Conservation (phyloP, 257 asterid species). For the Cinchona pubescens region DNA sequence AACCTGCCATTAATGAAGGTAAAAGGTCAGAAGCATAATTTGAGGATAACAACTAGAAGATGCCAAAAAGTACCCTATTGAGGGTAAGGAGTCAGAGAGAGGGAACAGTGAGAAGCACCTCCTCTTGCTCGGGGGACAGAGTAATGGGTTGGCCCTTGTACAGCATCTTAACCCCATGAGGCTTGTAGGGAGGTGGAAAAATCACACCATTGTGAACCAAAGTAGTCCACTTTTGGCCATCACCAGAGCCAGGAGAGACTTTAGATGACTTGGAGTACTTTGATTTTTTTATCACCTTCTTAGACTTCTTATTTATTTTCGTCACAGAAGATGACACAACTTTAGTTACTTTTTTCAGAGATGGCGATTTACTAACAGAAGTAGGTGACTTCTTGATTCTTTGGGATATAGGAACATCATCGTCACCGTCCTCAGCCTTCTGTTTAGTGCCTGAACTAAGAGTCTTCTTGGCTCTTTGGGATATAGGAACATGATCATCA, state of each 20-base stretch:
- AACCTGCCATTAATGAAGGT: slow-evolving; percentile 50
- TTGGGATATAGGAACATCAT: slow-evolving; percentile 65
- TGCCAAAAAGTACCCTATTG: not conserved
- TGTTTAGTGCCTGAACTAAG: slow-evolving; percentile 41
- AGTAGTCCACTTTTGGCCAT: slow-evolving; percentile 96
- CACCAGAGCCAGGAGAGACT: slow-evolving; percentile 88
- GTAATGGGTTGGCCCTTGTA: slow-evolving; percentile 82
- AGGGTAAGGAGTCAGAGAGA: not conserved
- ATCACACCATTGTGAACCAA: slow-evolving; percentile 92
- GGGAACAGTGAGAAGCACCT: slow-evolving; percentile 47
- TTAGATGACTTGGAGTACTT: slow-evolving; percentile 72
- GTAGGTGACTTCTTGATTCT: slow-evolving; percentile 51
- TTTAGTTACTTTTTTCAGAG: slow-evolving; percentile 39
- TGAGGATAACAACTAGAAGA: not conserved
- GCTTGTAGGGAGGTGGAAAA: slow-evolving; percentile 92
- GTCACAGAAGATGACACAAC: slow-evolving; percentile 40
- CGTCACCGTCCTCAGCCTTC: slow-evolving; percentile 45
- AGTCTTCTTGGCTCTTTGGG: slow-evolving; percentile 60
- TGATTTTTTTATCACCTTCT: slow-evolving; percentile 52
- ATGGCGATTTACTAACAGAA: slow-evolving; percentile 46
- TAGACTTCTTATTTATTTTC: slow-evolving; percentile 45
- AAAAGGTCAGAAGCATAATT: slow-evolving; percentile 4
- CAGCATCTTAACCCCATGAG: slow-evolving; percentile 91
- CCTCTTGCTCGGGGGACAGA: slow-evolving; percentile 89
- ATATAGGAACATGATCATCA: slow-evolving; percentile 73